These are phyloP conservation scores for Penicillium concentricum DNA, from an alignment of 2,329 filamentous ascomycete genomes.

Conservation along the genomic window DNA sequence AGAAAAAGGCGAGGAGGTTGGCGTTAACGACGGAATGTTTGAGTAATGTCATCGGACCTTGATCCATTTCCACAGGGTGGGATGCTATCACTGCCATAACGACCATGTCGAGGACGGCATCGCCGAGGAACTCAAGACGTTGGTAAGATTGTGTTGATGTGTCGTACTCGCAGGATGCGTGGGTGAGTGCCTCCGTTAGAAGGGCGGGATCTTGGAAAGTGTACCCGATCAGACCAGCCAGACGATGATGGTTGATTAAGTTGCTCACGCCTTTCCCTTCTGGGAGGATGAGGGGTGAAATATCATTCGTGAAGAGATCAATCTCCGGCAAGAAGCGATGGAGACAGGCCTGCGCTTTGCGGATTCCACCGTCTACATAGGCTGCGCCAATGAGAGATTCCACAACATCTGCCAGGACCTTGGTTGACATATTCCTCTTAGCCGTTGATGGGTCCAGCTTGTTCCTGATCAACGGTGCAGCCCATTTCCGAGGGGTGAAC, in stretches of 20 bases:
- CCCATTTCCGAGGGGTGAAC: constrained; percentile 73
- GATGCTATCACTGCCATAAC: constrained; percentile 54
- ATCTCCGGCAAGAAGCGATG: constrained; percentile 63
- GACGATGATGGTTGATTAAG: constrained; percentile 12
- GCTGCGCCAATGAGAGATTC: constrained; percentile 80
- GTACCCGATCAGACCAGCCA: constrained; percentile 58
- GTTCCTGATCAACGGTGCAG: constrained; percentile 58
- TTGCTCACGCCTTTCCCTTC: constrained; percentile 7
- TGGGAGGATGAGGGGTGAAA: not conserved
- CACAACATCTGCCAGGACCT: constrained; percentile 81
- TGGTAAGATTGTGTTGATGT: constrained; percentile 61
- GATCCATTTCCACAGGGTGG: constrained; percentile 43
- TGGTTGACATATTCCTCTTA: constrained; percentile 61
- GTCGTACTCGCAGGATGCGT: constrained; percentile 60
- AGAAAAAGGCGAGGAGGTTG: constrained; percentile 74
- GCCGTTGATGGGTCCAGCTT: constrained; percentile 14
- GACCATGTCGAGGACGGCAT: constrained; percentile 78
- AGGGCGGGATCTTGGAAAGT: constrained; percentile 66
- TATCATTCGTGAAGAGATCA: constrained; percentile 21
- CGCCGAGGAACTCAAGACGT: constrained; percentile 83
- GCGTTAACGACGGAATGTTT: constrained; percentile 77
- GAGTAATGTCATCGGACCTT: constrained; percentile 70
- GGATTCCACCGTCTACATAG: constrained; percentile 66
- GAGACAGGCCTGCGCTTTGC: constrained; percentile 64
- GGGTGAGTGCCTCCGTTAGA: constrained; percentile 77